These are phyloP conservation scores for Penicillium polonicum DNA, from an alignment of 2,329 filamentous ascomycete genomes.

Conservation along the genomic window DNA sequence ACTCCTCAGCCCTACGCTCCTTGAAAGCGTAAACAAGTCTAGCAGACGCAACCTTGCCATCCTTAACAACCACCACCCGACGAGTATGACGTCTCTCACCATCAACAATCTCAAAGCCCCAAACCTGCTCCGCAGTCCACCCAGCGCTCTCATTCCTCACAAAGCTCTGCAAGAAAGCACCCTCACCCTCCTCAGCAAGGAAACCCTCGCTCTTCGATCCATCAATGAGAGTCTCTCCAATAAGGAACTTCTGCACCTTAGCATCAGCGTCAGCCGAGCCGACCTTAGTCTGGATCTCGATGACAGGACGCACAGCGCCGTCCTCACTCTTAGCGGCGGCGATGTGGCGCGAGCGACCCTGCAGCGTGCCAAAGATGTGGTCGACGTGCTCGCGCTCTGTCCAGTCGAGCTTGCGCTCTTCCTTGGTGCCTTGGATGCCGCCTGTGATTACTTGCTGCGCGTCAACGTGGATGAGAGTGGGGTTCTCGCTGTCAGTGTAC, in stretches of 20 bases:
- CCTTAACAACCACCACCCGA: conserved; percentile 43
- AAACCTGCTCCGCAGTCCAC: conserved; percentile 58
- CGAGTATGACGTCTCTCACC: conserved; percentile 45
- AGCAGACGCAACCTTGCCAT: conserved; percentile 35
- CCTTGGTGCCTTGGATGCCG: conserved; percentile 65
- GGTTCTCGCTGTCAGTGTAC: conserved; percentile 45
- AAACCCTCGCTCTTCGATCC: conserved; percentile 60
- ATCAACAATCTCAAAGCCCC: conserved; percentile 48
- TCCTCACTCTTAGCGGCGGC: conserved; percentile 37
- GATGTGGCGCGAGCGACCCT: conserved; percentile 58
- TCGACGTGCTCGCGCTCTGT: conserved; percentile 66
- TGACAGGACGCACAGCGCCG: conserved; percentile 35
- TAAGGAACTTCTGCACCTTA: conserved; percentile 39
- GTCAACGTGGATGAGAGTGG: conserved; percentile 61
- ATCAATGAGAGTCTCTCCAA: conserved; percentile 49
- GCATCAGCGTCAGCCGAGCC: conserved; percentile 41
- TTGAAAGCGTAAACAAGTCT: conserved; percentile 45
- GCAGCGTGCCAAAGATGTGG: conserved; percentile 74
- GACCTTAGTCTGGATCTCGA: conserved; percentile 41
- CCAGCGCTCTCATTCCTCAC: conserved; percentile 49
- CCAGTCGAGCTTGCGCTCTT: conserved; percentile 59
- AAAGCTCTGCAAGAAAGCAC: conserved; percentile 50
- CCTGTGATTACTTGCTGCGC: conserved; percentile 71
- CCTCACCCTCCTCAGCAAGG: conserved; percentile 53
- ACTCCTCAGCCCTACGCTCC: conserved; percentile 8